Conservation (phyloP, 1,284 basidiomycete genomes). For the Rhodotorula sp. region DNA sequence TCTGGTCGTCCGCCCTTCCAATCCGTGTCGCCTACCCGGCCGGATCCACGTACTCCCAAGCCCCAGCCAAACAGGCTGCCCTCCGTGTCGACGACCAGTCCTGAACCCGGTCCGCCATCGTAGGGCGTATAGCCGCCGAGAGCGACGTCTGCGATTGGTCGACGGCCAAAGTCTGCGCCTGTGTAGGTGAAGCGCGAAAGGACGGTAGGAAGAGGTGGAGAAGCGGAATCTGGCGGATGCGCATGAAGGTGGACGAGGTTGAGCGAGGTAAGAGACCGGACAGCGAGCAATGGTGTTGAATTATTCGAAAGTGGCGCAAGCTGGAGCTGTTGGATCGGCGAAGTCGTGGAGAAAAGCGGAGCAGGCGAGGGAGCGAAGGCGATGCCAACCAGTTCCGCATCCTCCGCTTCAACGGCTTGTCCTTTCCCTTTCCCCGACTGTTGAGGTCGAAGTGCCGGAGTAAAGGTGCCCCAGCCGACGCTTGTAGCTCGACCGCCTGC, state of each 20-base stretch:
- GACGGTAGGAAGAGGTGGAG: not conserved
- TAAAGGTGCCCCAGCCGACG: constrained; percentile 21
- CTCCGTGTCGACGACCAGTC: constrained; percentile 23
- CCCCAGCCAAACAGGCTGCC: constrained; percentile 30
- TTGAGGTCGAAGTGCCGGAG: not conserved
- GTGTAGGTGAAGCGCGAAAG: constrained; percentile 9
- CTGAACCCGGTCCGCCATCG: constrained; percentile 5
- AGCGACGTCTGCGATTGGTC: constrained; percentile 27
- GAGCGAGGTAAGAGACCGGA: constrained; percentile 22
- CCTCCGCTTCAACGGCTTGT: constrained; percentile 1
- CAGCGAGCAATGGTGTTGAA: constrained; percentile 9
- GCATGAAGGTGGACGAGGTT: constrained; percentile 8
- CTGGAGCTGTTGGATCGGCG: constrained; percentile 26
- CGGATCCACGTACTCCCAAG: constrained; percentile 1
- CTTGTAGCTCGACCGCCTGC: not conserved
- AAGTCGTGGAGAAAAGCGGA: constrained; percentile 1
- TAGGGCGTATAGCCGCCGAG: not conserved
- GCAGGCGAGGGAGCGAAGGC: not conserved
- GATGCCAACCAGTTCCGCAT: not conserved
- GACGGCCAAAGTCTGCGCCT: not conserved
- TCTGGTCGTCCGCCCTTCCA: not conserved
- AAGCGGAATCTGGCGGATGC: not conserved
- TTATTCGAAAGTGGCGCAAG: constrained; percentile 1
- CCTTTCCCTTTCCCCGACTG: constrained; percentile 11
- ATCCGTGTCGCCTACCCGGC: not conserved